Percentiles rank a stretch among this genome's conserved stretches.
Evolutionary conservation across 495 filamentous ascomycete genomes (phyloP).

Genomic region (Venustampulla echinocandica): DNA sequence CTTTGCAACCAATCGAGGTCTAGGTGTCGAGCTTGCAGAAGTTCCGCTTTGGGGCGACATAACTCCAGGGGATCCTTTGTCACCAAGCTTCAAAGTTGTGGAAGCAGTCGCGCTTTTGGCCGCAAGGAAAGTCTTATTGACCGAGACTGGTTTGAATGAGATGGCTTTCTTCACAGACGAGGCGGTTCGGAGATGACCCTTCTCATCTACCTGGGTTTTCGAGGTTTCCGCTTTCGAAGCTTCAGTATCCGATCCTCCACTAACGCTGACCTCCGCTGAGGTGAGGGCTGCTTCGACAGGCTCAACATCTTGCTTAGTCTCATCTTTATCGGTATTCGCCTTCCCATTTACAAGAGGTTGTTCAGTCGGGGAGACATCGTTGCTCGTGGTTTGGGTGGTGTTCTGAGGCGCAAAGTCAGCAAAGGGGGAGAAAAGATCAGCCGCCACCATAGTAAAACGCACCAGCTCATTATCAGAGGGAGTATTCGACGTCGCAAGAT

Average conservation of each 20-base stretch:
- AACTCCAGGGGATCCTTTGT: conserved; percentile 32
- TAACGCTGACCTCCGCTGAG: conserved; percentile 48
- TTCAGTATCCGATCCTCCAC: conserved; percentile 65
- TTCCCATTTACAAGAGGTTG: conserved; percentile 35
- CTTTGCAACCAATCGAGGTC: conserved; percentile 47
- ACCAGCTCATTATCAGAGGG: conserved; percentile 39
- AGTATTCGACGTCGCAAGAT: conserved; percentile 42
- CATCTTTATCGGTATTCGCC: conserved; percentile 26
- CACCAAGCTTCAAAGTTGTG: conserved; percentile 40
- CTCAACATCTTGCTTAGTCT: conserved; percentile 40
- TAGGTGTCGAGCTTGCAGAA: conserved; percentile 29
- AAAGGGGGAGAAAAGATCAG: too few species aligned
- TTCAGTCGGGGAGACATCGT: conserved; percentile 33
- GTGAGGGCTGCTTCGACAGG: conserved; percentile 40
- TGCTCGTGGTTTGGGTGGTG: conserved; percentile 19
- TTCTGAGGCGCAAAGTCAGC: conserved; percentile 21
- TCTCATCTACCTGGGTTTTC: conserved; percentile 42
- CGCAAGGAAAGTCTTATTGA: conserved; percentile 79
- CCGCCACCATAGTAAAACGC: conserved; percentile 26
- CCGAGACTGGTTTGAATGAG: conserved; percentile 91
- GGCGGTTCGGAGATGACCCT: conserved; percentile 54
- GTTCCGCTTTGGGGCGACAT: conserved; percentile 21
- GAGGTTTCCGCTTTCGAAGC: conserved; percentile 41
- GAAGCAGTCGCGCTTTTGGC: conserved; percentile 37
- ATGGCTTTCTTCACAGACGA: conserved; percentile 69